Evolutionary conservation across 2,329 filamentous ascomycete species (phyloP), one percentile per base, ranked within the genome.

Genomic region (Cytospora mali): DNA sequence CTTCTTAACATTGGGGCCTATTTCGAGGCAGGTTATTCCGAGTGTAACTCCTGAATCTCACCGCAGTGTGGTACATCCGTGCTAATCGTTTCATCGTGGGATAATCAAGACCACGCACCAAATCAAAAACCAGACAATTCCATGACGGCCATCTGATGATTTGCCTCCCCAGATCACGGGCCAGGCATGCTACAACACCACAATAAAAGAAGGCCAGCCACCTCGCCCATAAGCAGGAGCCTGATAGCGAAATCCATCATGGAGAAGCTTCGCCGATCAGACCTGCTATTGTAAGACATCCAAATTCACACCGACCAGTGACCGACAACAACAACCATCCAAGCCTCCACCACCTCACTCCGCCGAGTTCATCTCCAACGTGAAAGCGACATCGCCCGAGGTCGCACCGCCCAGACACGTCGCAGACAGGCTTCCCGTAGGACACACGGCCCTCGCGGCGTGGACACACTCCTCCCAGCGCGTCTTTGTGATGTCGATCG

Each of bases 381-480:
- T 74, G 64, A 83, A 81, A 58, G 69, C 72, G 7, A 83, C 76
- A 66, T 83, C 74, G 35, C 81, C 80, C 21, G 66, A 74, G 49
- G 75, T 79, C 31, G 79, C 81, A 6, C 80, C 81, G 16, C 81
- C 81, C 6, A 75, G 69, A 69, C 81, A 84, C 1, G 76, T 77
- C 28, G 73, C 79, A 46, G 71, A 74, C 69, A 83, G 74, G 64
- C 78, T 81, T 21, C 81, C 81, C 9, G 77, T 80, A 23, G 80
- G 81, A 69, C 81, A 84, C 52, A 78, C 76, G 62, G 80, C 78
- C 61, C 79, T 71, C 55, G 82, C 83, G 18, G 83, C 83, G 48
- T 80, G 76, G 57, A 85, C 77, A 69, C 83, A 85, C 56, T 77
- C 75, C 71, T 84, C 80, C 82, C 83, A 84, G 27, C 77, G 73